phyloP scores from a whole-genome alignment of 192 early-diverging fungal genomes.

The Coemansia sp. region DNA sequence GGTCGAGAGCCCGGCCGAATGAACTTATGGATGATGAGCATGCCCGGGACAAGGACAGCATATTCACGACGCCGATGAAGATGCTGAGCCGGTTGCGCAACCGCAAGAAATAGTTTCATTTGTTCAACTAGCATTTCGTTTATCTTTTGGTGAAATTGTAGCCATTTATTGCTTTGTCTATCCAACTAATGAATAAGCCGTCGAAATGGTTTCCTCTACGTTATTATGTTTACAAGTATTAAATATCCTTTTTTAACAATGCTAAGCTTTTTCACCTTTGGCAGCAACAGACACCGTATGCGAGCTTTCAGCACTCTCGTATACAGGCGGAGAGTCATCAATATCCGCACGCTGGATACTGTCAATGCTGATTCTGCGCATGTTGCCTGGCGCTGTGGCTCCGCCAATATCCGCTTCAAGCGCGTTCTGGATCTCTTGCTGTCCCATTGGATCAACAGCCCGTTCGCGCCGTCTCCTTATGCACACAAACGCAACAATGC shows the following conservation, averaged over 20 bases:
- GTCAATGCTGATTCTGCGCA: not conserved
- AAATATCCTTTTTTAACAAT: too few species aligned
- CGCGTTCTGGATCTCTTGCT: not conserved
- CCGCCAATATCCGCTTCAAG: not conserved
- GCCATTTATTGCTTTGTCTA: not conserved
- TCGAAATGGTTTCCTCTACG: too few species aligned
- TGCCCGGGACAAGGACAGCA: constrained; percentile 18
- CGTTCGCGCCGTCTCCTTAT: not conserved
- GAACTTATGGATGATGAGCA: not conserved
- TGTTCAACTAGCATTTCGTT: too few species aligned
- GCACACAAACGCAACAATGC: not conserved
- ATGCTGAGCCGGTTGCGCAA: constrained; percentile 48
- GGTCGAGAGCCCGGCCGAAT: constrained; percentile 11
- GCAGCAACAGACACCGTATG: not conserved
- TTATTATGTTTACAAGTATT: too few species aligned
- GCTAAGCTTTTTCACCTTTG: too few species aligned
- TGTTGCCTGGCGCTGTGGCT: not conserved
- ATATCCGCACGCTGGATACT: not conserved
- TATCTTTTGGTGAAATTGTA: not conserved
- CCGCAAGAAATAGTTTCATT: constrained; percentile 36
- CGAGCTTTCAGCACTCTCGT: not conserved
- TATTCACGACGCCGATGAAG: constrained; percentile 48
- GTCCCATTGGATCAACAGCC: not conserved
- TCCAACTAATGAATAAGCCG: too few species aligned
- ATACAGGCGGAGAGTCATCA: not conserved